Evolutionary conservation across 768 basidiomycete species (phyloP), one percentile per base, ranked within the genome.

Genomic region (Coprinopsis cinerea): DNA sequence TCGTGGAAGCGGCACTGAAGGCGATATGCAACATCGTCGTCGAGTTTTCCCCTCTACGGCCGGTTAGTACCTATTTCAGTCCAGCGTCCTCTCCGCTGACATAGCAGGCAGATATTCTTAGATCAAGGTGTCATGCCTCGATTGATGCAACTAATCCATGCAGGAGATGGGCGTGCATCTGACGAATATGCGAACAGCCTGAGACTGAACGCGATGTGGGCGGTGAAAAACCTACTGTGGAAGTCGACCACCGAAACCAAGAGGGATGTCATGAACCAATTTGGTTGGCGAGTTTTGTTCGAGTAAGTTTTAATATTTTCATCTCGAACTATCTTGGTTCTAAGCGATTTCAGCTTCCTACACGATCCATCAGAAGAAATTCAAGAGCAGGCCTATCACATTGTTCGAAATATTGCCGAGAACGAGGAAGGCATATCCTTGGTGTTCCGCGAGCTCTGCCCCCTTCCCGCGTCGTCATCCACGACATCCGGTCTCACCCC

Each of bases 1-100:
- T 93, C 18, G 72, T 81, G 17, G 72, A 74, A 46, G 88, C 85
- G 0, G 85, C 88, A 0, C 65, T 89, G 1, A 75, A 82, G 0
- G 85, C 82, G 3, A 75, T 95, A 2, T 91, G 90, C 65, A 95
- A 96, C 62, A 75, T 94, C 36, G 79, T 94, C 6, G 84, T 82
- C 46, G 88, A 91, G 47, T 92, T 90, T 65, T 92, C 91, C 10
- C 91, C 92, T 5, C 61, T 93, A 55, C 72, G 83, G 53, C 67
- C 72, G 47, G 89, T 91, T 57, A 56, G 84, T 74, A n/a, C 0
- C 22, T 41, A 4, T 52, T 20, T 14, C 24, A 22, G 5, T 15
- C n/a, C n/a, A n/a, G n/a, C 24, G 20, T 24, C 30, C 30, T 28
- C n/a, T 23, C n/a, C 30, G n/a, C n/a, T 14, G 20, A 27, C 14